A percentile compares a stretch with the other conserved stretches of the same genome.
These are phyloP conservation scores for Sclerotinia nivalis DNA, from an alignment of 2,329 filamentous ascomycete genomes.

Conservation along the genomic window DNA sequence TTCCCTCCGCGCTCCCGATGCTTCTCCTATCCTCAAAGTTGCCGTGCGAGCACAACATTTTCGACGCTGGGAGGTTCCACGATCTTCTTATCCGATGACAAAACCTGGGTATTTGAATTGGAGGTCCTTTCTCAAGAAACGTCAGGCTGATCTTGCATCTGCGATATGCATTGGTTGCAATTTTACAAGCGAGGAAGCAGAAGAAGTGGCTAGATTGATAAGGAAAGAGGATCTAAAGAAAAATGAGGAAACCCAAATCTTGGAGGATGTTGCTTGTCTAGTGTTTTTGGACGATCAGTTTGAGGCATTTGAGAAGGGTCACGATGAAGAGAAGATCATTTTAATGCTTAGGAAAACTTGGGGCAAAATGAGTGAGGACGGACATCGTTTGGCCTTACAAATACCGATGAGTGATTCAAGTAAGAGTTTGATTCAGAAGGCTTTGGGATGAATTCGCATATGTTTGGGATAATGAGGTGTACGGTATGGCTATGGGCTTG, in stretches of 20 bases:
- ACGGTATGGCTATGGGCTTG: neutral
- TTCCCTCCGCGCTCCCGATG: conserved; percentile 55
- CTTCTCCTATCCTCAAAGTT: conserved; percentile 67
- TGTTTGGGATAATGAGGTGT: conserved; percentile 15
- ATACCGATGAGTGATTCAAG: conserved; percentile 66
- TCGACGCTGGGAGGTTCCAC: conserved; percentile 78
- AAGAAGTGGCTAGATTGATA: conserved; percentile 68
- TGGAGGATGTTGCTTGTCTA: conserved; percentile 85
- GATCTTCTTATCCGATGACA: conserved; percentile 71
- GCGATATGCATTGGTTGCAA: conserved; percentile 51
- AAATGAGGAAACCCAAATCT: conserved; percentile 67
- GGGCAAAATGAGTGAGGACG: conserved; percentile 69
- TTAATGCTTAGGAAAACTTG: conserved; percentile 71
- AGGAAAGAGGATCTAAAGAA: conserved; percentile 72
- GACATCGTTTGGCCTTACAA: conserved; percentile 62
- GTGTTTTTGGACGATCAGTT: conserved; percentile 89
- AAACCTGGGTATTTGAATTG: conserved; percentile 77
- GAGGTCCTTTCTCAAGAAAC: conserved; percentile 71
- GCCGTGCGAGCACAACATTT: conserved; percentile 86
- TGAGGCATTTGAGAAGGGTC: conserved; percentile 74
- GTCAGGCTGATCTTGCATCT: conserved; percentile 63
- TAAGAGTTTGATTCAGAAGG: conserved; percentile 62
- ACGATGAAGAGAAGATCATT: conserved; percentile 77
- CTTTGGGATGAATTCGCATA: conserved; percentile 48
- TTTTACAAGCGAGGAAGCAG: conserved; percentile 52